These are phyloP conservation scores for Cenchrus americanus DNA, from an alignment of 176 grass and related monocot genomes.

Conservation along the genomic window DNA sequence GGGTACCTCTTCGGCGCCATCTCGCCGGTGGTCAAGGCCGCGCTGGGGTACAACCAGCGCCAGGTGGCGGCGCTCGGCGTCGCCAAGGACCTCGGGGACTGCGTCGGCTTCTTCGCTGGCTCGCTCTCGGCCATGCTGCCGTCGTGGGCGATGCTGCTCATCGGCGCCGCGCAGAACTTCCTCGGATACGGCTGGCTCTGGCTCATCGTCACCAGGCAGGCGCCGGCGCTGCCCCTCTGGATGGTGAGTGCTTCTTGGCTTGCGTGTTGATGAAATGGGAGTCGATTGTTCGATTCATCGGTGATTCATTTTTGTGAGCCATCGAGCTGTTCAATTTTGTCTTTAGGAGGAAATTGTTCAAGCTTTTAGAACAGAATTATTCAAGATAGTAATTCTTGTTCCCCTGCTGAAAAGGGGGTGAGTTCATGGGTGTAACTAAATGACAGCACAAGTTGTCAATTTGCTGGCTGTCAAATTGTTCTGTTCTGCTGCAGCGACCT, in stretches of 20 bases:
- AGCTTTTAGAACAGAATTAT: not conserved
- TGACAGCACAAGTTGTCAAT: constrained; percentile 37
- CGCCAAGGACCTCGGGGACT: constrained; percentile 89
- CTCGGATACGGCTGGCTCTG: constrained; percentile 89
- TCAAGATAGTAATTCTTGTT: not conserved
- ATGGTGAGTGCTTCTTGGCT: constrained; percentile 51
- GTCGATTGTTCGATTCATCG: not conserved
- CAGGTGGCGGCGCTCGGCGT: constrained; percentile 80
- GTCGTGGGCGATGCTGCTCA: constrained; percentile 69
- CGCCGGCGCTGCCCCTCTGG: constrained; percentile 66
- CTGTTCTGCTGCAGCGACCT: not conserved
- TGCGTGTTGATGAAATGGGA: not conserved
- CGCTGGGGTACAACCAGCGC: constrained; percentile 90
- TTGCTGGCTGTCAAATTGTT: constrained; percentile 30
- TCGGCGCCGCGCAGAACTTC: constrained; percentile 76
- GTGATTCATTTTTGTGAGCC: not conserved
- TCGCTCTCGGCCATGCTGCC: constrained; percentile 71
- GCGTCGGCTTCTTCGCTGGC: constrained; percentile 88
- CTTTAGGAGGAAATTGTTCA: not conserved
- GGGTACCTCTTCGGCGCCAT: constrained; percentile 90
- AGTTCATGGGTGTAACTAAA: not conserved
- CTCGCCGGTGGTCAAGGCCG: constrained; percentile 75
- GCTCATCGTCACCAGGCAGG: constrained; percentile 76
- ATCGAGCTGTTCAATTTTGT: not conserved
- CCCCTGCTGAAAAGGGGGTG: constrained; percentile 18